A percentile compares a stretch with the other conserved stretches of the same genome.
Evolutionary conservation across 2,329 filamentous ascomycete genomes (phyloP).

Genomic region (Ceratocystiopsis sp.): DNA sequence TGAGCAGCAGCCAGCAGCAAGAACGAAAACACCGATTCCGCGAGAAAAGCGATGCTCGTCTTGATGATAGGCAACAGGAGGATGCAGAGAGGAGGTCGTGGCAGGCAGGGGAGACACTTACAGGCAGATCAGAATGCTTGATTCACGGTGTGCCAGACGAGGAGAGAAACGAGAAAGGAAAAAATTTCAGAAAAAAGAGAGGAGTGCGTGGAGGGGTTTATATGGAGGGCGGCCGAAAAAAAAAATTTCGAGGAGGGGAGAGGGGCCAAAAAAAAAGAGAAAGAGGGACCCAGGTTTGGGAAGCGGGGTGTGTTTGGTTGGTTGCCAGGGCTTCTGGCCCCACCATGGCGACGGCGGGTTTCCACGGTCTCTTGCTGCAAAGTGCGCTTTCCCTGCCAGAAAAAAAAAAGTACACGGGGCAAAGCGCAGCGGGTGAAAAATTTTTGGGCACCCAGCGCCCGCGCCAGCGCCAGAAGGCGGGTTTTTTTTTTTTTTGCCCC

Average conservation of each 20-base stretch:
- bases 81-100: background rate
- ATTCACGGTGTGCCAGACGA: slow-evolving; percentile 23
- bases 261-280: no score
- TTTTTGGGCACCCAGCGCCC: slow-evolving; percentile 1
- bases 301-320: slow-evolving; percentile 8
- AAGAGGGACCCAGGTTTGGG: background rate
- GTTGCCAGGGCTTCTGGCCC: slow-evolving; percentile 10
- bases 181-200: slow-evolving; percentile 7
- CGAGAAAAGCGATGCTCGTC: slow-evolving; percentile 4
- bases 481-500: slow-evolving; percentile 6
- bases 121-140: slow-evolving; percentile 21
- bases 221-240: slow-evolving; percentile 6
- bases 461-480: no score
- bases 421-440: slow-evolving; percentile 7
- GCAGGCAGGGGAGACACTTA: slow-evolving; percentile 6
- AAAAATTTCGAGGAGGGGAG: background rate
- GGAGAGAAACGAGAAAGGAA: slow-evolving; percentile 15
- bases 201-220: slow-evolving; percentile 10
- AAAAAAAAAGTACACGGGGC: slow-evolving; percentile 5
- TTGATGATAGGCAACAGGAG: background rate
- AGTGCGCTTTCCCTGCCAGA: background rate
- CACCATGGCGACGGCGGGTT: slow-evolving; percentile 1
- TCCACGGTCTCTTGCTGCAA: no score
- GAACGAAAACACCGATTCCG: no score
- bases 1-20: no score